Percentiles rank a stretch among this genome's conserved stretches.
These are phyloP conservation scores for Pseudotsuga menziesii DNA, from an alignment of 75 land plant species.

Conservation along the genomic window DNA sequence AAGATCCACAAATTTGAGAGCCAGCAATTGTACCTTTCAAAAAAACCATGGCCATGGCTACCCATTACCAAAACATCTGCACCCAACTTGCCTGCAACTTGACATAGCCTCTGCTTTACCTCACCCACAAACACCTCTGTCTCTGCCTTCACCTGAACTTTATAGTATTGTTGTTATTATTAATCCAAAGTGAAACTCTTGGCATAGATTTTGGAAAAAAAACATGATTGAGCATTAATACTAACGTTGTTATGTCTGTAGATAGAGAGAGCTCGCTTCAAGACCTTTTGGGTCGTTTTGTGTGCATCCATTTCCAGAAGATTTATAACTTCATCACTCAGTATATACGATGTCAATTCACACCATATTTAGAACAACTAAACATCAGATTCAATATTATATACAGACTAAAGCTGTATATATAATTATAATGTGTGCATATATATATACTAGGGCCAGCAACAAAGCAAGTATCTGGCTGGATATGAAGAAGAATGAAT, in stretches of 20 bases:
- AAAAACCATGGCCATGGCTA: slow-evolving; percentile 5
- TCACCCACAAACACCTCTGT: slow-evolving; percentile 10
- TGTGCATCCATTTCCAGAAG: neutral
- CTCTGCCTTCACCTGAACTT: slow-evolving; percentile 3
- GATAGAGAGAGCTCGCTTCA: slow-evolving; percentile 1
- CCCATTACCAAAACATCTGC: slow-evolving; percentile 11
- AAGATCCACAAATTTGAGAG: neutral
- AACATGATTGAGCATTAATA: too few relatives aligned
- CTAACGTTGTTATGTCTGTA: neutral
- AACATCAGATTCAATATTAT: neutral
- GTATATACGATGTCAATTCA: neutral
- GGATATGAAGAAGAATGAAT: neutral
- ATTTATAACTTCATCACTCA: neutral
- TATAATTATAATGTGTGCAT: neutral
- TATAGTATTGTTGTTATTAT: neutral
- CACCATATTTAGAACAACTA: neutral
- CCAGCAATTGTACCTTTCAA: neutral
- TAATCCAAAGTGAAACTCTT: too few relatives aligned
- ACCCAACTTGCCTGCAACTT: neutral
- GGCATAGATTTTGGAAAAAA: neutral
- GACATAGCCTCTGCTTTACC: neutral
- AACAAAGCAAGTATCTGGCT: neutral
- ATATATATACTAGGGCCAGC: neutral
- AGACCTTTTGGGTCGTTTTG: neutral
- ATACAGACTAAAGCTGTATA: neutral